A percentile compares a stretch with the other conserved stretches of the same genome.
phyloP scores from a whole-genome alignment of 1,284 basidiomycete genomes.

The Puccinia polysora region DNA sequence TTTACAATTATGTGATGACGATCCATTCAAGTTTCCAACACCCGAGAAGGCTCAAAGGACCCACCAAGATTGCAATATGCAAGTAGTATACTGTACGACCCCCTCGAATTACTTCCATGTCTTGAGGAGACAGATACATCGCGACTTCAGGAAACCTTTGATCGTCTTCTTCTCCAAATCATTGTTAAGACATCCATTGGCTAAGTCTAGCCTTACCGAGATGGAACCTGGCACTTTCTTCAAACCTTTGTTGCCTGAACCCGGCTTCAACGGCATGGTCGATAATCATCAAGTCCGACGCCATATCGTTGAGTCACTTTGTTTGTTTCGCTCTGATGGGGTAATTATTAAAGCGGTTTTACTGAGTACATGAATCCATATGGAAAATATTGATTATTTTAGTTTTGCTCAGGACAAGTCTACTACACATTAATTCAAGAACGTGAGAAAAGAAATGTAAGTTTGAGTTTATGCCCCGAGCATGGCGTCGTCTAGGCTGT shows the following conservation, averaged over 20 bases:
- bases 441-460: slow-evolving; percentile 69
- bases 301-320: slow-evolving; percentile 64
- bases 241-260: slow-evolving; percentile 86
- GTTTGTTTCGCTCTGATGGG: slow-evolving; percentile 1
- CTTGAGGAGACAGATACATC: slow-evolving; percentile 78
- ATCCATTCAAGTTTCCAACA: no score
- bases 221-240: slow-evolving; percentile 85
- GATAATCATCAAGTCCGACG: slow-evolving; percentile 79
- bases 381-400: neutral
- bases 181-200: slow-evolving; percentile 77
- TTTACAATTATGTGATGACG: no score
- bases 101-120: slow-evolving; percentile 85
- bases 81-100: slow-evolving; percentile 58
- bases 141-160: slow-evolving; percentile 91
- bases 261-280: slow-evolving; percentile 67
- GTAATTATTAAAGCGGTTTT: no score
- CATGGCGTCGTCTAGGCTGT: no score
- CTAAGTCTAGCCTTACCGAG: slow-evolving; percentile 78
- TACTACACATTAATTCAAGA: slow-evolving; percentile 84
- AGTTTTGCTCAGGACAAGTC: slow-evolving; percentile 67
- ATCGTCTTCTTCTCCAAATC: slow-evolving; percentile 78
- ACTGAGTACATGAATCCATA: neutral
- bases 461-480: neutral
- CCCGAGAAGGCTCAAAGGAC: slow-evolving; percentile 52
- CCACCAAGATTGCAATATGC: neutral